Evolutionary conservation across 2,329 filamentous ascomycete genomes (phyloP).

Genomic region (Pleomassaria siparia): DNA sequence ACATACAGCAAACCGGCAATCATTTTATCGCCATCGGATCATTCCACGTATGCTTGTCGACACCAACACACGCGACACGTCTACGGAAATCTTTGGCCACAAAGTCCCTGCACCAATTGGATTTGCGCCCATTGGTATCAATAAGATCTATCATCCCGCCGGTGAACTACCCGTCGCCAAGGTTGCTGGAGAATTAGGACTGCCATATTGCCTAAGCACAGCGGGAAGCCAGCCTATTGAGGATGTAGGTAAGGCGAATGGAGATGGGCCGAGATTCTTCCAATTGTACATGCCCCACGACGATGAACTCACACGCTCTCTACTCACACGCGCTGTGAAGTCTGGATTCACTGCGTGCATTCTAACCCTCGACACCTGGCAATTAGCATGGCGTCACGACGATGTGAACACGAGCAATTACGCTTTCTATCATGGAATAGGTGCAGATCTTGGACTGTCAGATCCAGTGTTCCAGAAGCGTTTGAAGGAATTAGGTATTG

Average conservation of each 20-base stretch:
- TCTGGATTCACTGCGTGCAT: conserved; percentile 67
- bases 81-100: conserved; percentile 19
- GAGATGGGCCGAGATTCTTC: conserved; percentile 50
- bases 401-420: conserved; percentile 66
- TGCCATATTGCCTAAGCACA: conserved; percentile 67
- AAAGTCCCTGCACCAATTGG: conserved; percentile 50
- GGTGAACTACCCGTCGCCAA: conserved; percentile 62
- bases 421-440: conserved; percentile 56
- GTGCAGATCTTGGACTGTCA: conserved; percentile 38
- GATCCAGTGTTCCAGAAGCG: conserved; percentile 44
- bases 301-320: conserved; percentile 64
- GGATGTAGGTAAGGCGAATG: conserved; percentile 59
- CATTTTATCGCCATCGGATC: no score
- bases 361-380: conserved; percentile 73
- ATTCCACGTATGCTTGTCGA: conserved; percentile 14
- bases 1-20: no score
- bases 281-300: conserved; percentile 74
- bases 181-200: conserved; percentile 58
- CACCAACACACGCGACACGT: conserved; percentile 12
- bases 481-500: conserved; percentile 31
- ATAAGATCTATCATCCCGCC: conserved; percentile 63
- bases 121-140: conserved; percentile 67
- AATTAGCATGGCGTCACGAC: conserved; percentile 67
- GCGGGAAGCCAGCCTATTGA: conserved; percentile 63
- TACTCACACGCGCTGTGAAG: conserved; percentile 63